Evolutionary conservation across 2,329 filamentous ascomycete species (phyloP).

Genomic region (Cladobotryum protrusum): DNA sequence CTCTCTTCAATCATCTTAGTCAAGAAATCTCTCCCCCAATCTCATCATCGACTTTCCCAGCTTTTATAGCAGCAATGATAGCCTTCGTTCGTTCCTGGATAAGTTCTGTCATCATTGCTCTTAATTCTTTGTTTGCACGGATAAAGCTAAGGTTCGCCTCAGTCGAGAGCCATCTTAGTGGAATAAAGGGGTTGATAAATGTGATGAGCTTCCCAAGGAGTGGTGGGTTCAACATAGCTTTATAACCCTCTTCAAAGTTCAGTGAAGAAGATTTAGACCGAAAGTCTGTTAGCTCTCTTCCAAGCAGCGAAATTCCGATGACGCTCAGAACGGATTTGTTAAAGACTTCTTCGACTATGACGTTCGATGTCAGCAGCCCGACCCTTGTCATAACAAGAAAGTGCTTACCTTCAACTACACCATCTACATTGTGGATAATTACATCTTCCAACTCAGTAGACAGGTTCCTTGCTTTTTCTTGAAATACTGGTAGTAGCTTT

Average conservation of each 20-base stretch:
- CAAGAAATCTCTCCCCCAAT: conserved; percentile 2
- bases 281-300: conserved; percentile 4
- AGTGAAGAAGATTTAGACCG: conserved; percentile 2
- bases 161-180: conserved; percentile 7
- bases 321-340: conserved; percentile 3
- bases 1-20: conserved; percentile 6
- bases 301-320: conserved; percentile 5
- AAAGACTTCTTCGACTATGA: conserved; percentile 2
- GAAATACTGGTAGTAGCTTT: conserved; percentile 6
- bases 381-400: neutral
- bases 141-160: conserved; percentile 5
- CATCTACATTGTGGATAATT: neutral
- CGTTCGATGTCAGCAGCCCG: neutral
- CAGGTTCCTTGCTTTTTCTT: conserved; percentile 1
- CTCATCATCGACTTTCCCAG: neutral
- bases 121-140: conserved; percentile 2
- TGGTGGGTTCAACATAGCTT: conserved; percentile 1
- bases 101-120: conserved; percentile 5
- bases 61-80: neutral
- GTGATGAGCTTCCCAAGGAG: conserved; percentile 6
- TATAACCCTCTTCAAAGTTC: conserved; percentile 8
- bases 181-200: conserved; percentile 6
- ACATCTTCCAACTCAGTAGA: neutral
- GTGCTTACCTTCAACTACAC: conserved; percentile 3
- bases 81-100: conserved; percentile 4